A percentile compares a stretch with the other conserved stretches of the same genome.
Conservation (phyloP, 768 basidiomycete species). For the Termitomyces sp. region DNA sequence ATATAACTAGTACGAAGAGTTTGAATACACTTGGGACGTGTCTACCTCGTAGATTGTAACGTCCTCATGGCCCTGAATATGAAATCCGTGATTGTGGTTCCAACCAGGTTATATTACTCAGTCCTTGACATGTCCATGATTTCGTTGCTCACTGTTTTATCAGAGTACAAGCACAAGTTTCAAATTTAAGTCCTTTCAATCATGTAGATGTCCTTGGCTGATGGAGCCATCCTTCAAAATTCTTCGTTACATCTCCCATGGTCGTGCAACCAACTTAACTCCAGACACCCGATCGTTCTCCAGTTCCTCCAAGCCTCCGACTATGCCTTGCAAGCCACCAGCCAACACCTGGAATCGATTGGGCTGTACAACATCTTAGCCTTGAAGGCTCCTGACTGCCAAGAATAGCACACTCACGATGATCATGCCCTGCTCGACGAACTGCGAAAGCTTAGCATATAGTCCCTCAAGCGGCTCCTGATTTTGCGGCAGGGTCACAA, state of each 20-base stretch:
- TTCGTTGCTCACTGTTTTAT: too few relatives aligned
- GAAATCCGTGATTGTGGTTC: too few relatives aligned
- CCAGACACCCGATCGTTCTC: constrained; percentile 38
- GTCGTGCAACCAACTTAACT: constrained; percentile 39
- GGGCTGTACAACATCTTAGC: constrained; percentile 28
- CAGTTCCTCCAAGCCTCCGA: constrained; percentile 37
- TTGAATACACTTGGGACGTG: too few relatives aligned
- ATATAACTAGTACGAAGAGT: too few relatives aligned
- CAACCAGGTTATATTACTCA: too few relatives aligned
- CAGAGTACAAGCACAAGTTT: too few relatives aligned
- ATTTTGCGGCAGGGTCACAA: constrained; percentile 19
- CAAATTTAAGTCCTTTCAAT: background rate
- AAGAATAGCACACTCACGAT: constrained; percentile 17
- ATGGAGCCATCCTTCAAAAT: background rate
- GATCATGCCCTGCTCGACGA: constrained; percentile 26
- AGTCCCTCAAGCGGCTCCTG: constrained; percentile 11
- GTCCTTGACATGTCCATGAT: too few relatives aligned
- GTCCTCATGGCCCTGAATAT: too few relatives aligned
- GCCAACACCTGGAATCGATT: constrained; percentile 38
- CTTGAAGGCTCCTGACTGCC: background rate
- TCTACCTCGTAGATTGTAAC: too few relatives aligned
- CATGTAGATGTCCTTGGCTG: background rate
- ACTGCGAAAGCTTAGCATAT: constrained; percentile 13
- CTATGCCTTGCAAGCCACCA: constrained; percentile 39
- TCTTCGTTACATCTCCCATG: constrained; percentile 13